Percentiles rank a stretch among this genome's conserved stretches.
phyloP scores from a whole-genome alignment of 345 rosid genomes.

The Populus deltoides region DNA sequence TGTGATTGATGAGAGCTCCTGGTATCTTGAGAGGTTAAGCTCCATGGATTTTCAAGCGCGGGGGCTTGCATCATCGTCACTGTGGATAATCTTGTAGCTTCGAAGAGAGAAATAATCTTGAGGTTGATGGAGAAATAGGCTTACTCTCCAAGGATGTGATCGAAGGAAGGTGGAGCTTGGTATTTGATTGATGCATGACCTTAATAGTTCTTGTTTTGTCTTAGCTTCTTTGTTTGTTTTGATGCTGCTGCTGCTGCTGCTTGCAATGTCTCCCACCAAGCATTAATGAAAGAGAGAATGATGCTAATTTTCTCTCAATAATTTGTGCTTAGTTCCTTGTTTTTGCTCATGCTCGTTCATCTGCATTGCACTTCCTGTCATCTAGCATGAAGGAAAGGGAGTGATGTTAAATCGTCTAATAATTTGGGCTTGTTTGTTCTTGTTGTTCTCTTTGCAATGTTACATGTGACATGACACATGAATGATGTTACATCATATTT shows the following conservation, averaged over 20 bases:
- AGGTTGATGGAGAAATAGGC: neutral
- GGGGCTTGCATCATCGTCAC: neutral
- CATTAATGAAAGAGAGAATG: neutral
- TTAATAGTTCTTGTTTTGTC: neutral
- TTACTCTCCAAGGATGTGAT: neutral
- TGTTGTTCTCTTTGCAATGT: neutral
- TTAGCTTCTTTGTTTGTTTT: neutral
- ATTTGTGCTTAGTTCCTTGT: neutral
- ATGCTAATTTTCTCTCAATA: neutral
- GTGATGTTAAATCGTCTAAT: neutral
- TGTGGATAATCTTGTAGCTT: neutral
- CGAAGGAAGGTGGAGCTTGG: neutral
- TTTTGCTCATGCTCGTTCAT: neutral
- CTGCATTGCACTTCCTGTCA: neutral
- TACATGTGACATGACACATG: neutral
- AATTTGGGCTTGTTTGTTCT: neutral
- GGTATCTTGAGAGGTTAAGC: neutral
- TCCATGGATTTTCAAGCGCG: neutral
- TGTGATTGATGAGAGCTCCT: constrained; percentile 6
- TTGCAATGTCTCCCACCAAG: neutral
- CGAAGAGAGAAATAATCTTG: neutral
- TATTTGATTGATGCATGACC: neutral
- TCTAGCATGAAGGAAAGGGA: neutral
- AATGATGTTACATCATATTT: neutral
- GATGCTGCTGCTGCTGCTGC: neutral